phyloP scores from a whole-genome alignment of 345 rosid genomes.

The Sapria himalayana region DNA sequence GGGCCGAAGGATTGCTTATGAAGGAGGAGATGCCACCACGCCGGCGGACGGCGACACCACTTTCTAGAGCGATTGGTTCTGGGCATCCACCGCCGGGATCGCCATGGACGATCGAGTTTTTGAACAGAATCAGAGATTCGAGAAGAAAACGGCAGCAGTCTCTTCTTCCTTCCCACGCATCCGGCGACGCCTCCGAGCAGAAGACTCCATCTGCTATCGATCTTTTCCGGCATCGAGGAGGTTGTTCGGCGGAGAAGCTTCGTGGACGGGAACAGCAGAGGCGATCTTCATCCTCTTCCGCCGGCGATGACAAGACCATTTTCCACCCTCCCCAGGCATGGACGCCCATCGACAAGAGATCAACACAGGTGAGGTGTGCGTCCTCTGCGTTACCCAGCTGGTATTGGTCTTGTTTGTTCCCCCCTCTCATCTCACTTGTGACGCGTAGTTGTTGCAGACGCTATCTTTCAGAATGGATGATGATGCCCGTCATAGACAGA shows the following conservation, averaged over 20 bases:
- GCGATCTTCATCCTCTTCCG: constrained; percentile 18
- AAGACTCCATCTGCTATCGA: constrained; percentile 69
- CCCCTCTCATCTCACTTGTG: background rate
- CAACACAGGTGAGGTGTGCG: constrained; percentile 33
- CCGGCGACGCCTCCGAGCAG: constrained; percentile 31
- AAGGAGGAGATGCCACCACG: constrained; percentile 28
- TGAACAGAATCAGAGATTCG: constrained; percentile 63
- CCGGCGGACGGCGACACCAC: constrained; percentile 37
- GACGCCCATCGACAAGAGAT: constrained; percentile 64
- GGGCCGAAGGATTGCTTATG: constrained; percentile 18
- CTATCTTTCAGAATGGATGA: constrained; percentile 32
- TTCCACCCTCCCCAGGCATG: constrained; percentile 20
- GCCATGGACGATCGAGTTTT: constrained; percentile 89
- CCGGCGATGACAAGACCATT: constrained; percentile 16
- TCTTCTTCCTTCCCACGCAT: constrained; percentile 27
- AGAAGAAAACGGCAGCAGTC: constrained; percentile 41
- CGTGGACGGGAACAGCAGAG: constrained; percentile 40
- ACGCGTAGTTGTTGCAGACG: constrained; percentile 23
- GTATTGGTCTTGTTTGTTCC: background rate
- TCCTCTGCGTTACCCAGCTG: background rate
- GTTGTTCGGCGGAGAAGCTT: constrained; percentile 19
- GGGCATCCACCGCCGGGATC: constrained; percentile 32
- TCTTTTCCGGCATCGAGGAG: constrained; percentile 58
- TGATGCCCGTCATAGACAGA: constrained; percentile 43
- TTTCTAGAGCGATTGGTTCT: constrained; percentile 40